phyloP scores from a whole-genome alignment of 495 filamentous ascomycete species.

The Tuber brumale region DNA sequence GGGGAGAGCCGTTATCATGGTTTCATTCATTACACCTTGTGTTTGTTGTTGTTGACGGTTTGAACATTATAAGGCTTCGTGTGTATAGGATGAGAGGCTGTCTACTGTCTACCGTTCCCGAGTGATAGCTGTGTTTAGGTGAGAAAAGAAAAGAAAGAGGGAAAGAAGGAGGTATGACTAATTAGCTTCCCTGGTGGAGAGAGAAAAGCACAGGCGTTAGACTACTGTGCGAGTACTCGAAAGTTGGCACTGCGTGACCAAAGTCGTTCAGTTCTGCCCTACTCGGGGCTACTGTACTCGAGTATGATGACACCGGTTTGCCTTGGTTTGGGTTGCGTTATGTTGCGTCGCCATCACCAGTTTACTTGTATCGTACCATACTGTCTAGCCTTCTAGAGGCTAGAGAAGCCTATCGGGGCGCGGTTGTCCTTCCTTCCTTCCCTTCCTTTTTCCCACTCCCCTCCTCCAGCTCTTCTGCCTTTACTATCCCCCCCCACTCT shows the following conservation, averaged over 20 bases:
- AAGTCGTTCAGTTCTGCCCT: neutral
- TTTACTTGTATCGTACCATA: neutral
- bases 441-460: neutral
- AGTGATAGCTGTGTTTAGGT: neutral
- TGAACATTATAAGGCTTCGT: neutral
- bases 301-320: neutral
- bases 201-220: neutral
- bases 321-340: conserved; percentile 4
- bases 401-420: neutral
- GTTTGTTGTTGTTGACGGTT: neutral
- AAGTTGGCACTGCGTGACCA: neutral
- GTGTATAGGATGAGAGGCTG: neutral
- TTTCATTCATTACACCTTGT: conserved; percentile 1
- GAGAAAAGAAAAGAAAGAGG: neutral
- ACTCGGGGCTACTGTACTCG: neutral
- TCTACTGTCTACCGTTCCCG: neutral
- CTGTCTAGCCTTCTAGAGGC: neutral
- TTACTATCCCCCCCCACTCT: neutral
- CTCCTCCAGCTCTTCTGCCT: neutral
- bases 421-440: neutral
- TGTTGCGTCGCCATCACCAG: conserved; percentile 5
- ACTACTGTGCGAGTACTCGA: neutral
- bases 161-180: neutral
- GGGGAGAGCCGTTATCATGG: neutral
- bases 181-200: neutral